Base-by-base conservation (phyloP, 192 early-diverging fungal genomes). In the Bifiguratus adelaidae region DNA sequence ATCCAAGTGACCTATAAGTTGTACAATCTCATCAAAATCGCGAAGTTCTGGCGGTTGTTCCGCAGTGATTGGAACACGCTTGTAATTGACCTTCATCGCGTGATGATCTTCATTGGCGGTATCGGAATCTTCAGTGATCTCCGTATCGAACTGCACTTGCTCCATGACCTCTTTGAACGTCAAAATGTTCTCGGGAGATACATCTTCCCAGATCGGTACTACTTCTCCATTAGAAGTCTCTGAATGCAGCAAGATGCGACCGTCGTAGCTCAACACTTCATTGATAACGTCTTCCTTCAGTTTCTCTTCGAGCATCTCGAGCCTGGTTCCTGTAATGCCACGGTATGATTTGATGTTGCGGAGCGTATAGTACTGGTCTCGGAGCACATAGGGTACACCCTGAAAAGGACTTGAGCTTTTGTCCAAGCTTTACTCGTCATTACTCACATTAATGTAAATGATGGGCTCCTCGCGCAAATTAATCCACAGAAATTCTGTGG, bases 381-480 rank as follows among this genome's bases (percentile, higher is more conserved):
- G 57, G 4, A 82, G 61, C 1, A 82, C 80, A 41, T 80, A 76
- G 3, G 80, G 77, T n/a, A 74, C 60, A 18, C 74, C 74, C n/a
- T n/a, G n/a, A n/a, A n/a, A n/a, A n/a, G n/a, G n/a, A n/a, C n/a
- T n/a, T n/a, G n/a, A n/a, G n/a, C n/a, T n/a, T n/a, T n/a, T n/a
- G n/a, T n/a, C n/a, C n/a, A n/a, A n/a, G n/a, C n/a, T n/a, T n/a
- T n/a, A n/a, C n/a, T n/a, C n/a, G n/a, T n/a, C n/a, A n/a, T n/a
- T n/a, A n/a, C n/a, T n/a, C n/a, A n/a, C n/a, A 42, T 78, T 78
- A 38, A 82, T 67, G 48, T 82, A 82, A 19, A 77, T 74, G 20
- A 82, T 65, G 8, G 80, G 80, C 41, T 82, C 80, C 50, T 82
- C 80, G 26, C 80, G 61, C n/a, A 80, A 42, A 48, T 82, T 82